Conservation (phyloP, 2,329 filamentous ascomycete genomes). For the Huntiella omanensis region DNA sequence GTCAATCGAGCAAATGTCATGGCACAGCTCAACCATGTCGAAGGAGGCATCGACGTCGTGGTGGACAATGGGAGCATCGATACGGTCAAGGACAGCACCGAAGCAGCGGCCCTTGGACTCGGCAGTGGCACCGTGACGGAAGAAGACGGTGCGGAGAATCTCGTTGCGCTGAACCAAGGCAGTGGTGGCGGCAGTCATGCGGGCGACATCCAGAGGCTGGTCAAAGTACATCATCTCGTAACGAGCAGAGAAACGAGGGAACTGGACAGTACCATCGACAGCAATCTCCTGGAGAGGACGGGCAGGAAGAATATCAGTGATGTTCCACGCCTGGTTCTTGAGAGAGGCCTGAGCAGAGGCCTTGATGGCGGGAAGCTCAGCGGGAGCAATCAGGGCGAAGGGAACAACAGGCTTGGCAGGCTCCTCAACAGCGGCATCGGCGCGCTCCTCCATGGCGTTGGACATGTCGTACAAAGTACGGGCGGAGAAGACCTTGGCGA, state of each 20-base stretch:
- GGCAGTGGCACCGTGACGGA: constrained; percentile 18
- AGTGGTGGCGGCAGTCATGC: constrained; percentile 30
- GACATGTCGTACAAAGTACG: constrained; percentile 33
- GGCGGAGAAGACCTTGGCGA: constrained; percentile 35
- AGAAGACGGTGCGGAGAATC: constrained; percentile 47
- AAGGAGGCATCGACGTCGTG: constrained; percentile 28
- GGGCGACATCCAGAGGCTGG: constrained; percentile 26
- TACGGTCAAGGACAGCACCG: constrained; percentile 36
- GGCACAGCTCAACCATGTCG: constrained; percentile 30
- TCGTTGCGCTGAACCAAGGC: constrained; percentile 41
- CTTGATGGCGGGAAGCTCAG: constrained; percentile 16
- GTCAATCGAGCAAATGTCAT: constrained; percentile 35
- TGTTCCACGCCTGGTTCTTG: constrained; percentile 28
- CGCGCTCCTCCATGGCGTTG: constrained; percentile 24
- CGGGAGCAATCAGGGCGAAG: constrained; percentile 24
- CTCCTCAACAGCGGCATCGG: constrained; percentile 10
- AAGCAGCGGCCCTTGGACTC: constrained; percentile 27
- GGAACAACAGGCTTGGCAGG: constrained; percentile 19
- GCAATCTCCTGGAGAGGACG: constrained; percentile 41
- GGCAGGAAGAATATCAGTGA: constrained; percentile 37
- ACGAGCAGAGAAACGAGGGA: constrained; percentile 41
- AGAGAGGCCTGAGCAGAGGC: constrained; percentile 32
- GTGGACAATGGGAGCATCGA: constrained; percentile 31
- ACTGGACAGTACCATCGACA: constrained; percentile 35
- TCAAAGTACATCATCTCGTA: constrained; percentile 48